Evolutionary conservation across 1,139 yeast species (phyloP).

Genomic region (Nakaseomyces nivariensis): DNA sequence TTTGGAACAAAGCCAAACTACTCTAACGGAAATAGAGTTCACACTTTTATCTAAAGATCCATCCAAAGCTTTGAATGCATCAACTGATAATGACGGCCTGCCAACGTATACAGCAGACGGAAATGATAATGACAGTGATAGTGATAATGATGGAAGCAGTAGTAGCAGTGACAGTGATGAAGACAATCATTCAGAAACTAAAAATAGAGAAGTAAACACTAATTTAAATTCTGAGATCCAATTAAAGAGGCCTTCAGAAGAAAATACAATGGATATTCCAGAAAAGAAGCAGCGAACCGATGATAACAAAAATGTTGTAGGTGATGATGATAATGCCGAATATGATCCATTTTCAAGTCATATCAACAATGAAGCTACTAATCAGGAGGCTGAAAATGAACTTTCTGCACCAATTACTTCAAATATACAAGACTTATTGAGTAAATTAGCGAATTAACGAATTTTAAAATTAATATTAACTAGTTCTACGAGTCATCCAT

Average conservation of each 20-base stretch:
- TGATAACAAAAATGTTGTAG: constrained; percentile 3
- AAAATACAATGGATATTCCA: background rate
- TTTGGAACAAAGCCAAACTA: constrained; percentile 18
- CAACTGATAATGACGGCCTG: constrained; percentile 13
- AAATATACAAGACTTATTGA: constrained; percentile 27
- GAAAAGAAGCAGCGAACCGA: background rate
- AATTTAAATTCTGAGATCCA: no score
- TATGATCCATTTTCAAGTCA: constrained; percentile 2
- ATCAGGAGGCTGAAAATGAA: background rate
- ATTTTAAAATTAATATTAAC: no score
- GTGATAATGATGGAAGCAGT: constrained; percentile 9
- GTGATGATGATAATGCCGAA: constrained; percentile 7
- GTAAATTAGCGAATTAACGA: constrained; percentile 25
- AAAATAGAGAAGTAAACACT: background rate
- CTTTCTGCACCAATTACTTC: constrained; percentile 16
- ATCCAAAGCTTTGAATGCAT: constrained; percentile 6
- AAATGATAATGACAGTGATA: constrained; percentile 19
- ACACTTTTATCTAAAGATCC: constrained; percentile 23
- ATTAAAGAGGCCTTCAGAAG: background rate
- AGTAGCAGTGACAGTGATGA: constrained; percentile 7
- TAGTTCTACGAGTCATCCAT: no score
- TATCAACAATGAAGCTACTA: constrained; percentile 1
- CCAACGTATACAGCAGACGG: constrained; percentile 24
- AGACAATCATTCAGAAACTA: constrained; percentile 4
- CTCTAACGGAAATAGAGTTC: constrained; percentile 22